Evolutionary conservation across 202 grass and related monocot species (phyloP).

Genomic region (Digitaria exilis): DNA sequence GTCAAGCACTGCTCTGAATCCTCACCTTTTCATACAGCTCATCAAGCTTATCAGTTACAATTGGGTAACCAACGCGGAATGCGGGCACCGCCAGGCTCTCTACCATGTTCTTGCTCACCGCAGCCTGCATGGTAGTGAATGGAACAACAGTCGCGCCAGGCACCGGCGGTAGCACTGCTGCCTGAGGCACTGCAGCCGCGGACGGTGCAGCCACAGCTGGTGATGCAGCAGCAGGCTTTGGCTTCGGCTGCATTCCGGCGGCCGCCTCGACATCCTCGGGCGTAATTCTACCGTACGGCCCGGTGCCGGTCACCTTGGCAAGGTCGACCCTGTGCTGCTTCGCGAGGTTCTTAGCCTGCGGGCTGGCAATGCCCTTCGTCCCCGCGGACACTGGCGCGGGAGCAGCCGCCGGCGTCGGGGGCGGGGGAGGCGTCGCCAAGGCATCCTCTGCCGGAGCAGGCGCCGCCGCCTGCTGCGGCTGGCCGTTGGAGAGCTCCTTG

Average conservation of each 20-base stretch:
- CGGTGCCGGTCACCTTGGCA: slow-evolving; percentile 68
- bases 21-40: slow-evolving; percentile 85
- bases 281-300: slow-evolving; percentile 73
- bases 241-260: slow-evolving; percentile 77
- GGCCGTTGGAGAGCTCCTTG: slow-evolving; percentile 57
- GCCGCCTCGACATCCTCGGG: slow-evolving; percentile 78
- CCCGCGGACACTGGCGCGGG: slow-evolving; percentile 35
- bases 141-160: slow-evolving; percentile 78
- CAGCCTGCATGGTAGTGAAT: slow-evolving; percentile 85
- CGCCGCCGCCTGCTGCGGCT: slow-evolving; percentile 37
- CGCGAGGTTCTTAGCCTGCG: slow-evolving; percentile 89
- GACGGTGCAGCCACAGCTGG: slow-evolving; percentile 22
- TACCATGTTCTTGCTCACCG: slow-evolving; percentile 97
- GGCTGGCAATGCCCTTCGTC: slow-evolving; percentile 75
- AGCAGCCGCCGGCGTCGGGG: slow-evolving; percentile 27
- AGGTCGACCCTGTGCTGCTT: slow-evolving; percentile 93
- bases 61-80: slow-evolving; percentile 83
- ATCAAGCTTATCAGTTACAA: slow-evolving; percentile 77
- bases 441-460: slow-evolving; percentile 17
- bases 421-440: neutral
- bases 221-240: slow-evolving; percentile 37
- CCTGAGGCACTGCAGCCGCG: slow-evolving; percentile 29
- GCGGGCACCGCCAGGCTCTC: slow-evolving; percentile 80
- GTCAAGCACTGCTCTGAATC: neutral
- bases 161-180: slow-evolving; percentile 51